Conservation (phyloP, 78 protist species). For the Capsaspora owczarzaki region DNA sequence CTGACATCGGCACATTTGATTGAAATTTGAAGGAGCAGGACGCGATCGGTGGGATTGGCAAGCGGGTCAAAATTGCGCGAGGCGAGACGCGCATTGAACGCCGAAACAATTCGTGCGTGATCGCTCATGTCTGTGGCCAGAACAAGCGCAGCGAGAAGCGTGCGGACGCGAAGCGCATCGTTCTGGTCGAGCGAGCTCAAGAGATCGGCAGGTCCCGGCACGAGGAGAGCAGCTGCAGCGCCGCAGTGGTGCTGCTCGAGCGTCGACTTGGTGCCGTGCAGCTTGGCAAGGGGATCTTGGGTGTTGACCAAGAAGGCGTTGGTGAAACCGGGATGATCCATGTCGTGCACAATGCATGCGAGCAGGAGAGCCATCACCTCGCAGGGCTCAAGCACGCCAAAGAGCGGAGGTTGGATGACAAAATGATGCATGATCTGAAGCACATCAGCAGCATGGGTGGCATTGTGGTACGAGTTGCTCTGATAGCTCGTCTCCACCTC, state of each 20-base stretch:
- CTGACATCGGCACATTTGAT: constrained; percentile 13
- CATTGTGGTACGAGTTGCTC: constrained; percentile 54
- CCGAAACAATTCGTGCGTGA: neutral
- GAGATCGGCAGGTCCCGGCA: neutral
- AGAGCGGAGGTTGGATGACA: neutral
- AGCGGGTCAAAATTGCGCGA: neutral
- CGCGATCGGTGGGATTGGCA: neutral
- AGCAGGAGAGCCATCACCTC: constrained; percentile 1
- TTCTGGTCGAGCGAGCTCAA: neutral
- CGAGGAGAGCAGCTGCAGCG: neutral
- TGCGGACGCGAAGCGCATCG: neutral
- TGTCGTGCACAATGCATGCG: constrained; percentile 1
- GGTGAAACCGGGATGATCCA: constrained; percentile 5
- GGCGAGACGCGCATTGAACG: neutral
- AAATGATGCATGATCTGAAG: constrained; percentile 13
- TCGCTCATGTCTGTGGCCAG: constrained; percentile 19
- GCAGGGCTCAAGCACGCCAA: neutral
- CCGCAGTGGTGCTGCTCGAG: constrained; percentile 11
- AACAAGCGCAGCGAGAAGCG: neutral
- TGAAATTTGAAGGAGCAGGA: neutral
- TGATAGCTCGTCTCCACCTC: neutral
- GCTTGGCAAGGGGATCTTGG: neutral
- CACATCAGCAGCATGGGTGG: constrained; percentile 53
- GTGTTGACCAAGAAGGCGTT: neutral
- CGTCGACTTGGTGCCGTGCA: neutral